These are phyloP conservation scores for Phlyctochytrium bullatum DNA, from an alignment of 192 early-diverging fungal species.

Conservation along the genomic window DNA sequence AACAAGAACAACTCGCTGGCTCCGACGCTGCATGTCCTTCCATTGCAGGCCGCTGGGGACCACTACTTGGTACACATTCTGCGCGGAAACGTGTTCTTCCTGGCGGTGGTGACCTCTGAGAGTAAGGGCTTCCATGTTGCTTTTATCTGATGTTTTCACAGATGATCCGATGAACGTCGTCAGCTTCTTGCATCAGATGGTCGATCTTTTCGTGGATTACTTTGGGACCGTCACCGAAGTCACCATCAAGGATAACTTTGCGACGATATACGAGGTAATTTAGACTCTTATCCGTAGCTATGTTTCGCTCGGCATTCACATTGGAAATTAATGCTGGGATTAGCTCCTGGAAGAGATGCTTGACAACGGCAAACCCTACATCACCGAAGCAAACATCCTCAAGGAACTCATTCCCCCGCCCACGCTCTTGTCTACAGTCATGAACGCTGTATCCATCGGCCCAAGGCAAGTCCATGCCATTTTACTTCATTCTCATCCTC, in stretches of 20 bases:
- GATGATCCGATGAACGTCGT: constrained; percentile 81
- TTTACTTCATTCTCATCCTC: constrained; percentile 20
- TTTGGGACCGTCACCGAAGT: constrained; percentile 77
- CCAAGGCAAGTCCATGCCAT: constrained; percentile 49
- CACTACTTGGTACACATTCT: constrained; percentile 67
- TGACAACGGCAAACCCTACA: constrained; percentile 85
- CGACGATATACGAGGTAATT: constrained; percentile 77
- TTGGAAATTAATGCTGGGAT: too few relatives aligned
- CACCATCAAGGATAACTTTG: constrained; percentile 89
- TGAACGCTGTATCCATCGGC: constrained; percentile 81
- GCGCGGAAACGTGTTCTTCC: constrained; percentile 70
- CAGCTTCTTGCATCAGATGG: constrained; percentile 79
- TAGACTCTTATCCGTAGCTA: neutral
- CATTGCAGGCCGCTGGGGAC: constrained; percentile 61
- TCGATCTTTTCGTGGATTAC: constrained; percentile 79
- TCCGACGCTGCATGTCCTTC: constrained; percentile 51
- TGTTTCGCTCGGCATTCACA: neutral
- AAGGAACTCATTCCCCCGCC: constrained; percentile 85
- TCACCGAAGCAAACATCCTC: constrained; percentile 82
- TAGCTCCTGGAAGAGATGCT: constrained; percentile 91
- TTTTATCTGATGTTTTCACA: constrained; percentile 18
- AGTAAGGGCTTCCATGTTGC: constrained; percentile 40
- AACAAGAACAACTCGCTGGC: constrained; percentile 30
- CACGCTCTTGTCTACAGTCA: constrained; percentile 79
- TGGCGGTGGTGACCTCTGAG: constrained; percentile 73